Evolutionary conservation across 2,329 filamentous ascomycete genomes (phyloP).

Genomic region (Elsinoe arachidis): DNA sequence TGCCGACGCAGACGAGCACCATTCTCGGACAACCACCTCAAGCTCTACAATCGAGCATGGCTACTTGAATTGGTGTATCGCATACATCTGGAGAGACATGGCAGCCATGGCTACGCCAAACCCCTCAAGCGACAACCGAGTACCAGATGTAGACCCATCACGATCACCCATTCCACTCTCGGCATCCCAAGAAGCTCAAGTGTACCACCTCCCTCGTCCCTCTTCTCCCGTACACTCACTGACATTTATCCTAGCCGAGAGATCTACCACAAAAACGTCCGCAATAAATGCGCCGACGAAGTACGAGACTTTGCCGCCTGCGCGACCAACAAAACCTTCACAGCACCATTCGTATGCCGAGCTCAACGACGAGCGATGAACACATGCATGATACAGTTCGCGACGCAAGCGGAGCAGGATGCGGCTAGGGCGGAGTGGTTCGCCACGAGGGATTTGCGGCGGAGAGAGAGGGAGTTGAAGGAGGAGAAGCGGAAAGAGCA

Average conservation of each 20-base stretch:
- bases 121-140: not conserved
- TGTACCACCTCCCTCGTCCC: constrained; percentile 29
- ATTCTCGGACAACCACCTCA: too few species aligned
- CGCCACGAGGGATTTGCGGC: constrained; percentile 61
- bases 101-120: not conserved
- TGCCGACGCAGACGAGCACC: too few species aligned
- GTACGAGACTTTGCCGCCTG: constrained; percentile 76
- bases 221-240: not conserved
- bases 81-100: not conserved
- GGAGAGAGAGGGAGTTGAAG: constrained; percentile 54
- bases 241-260: constrained; percentile 40
- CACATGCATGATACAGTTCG: constrained; percentile 79
- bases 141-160: constrained; percentile 17
- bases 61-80: not conserved
- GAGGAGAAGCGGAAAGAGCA: constrained; percentile 35
- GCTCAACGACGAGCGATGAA: constrained; percentile 80
- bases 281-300: constrained; percentile 58
- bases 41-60: not conserved
- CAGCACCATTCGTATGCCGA: constrained; percentile 79
- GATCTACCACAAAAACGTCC: constrained; percentile 70
- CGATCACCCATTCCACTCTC: constrained; percentile 78
- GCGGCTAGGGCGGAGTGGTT: constrained; percentile 93
- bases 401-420: constrained; percentile 77
- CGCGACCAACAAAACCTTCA: constrained; percentile 76
- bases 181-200: constrained; percentile 70